Evolutionary conservation across 2,329 filamentous ascomycete species (phyloP).

Genomic region (Microsporum ferrugineum): DNA sequence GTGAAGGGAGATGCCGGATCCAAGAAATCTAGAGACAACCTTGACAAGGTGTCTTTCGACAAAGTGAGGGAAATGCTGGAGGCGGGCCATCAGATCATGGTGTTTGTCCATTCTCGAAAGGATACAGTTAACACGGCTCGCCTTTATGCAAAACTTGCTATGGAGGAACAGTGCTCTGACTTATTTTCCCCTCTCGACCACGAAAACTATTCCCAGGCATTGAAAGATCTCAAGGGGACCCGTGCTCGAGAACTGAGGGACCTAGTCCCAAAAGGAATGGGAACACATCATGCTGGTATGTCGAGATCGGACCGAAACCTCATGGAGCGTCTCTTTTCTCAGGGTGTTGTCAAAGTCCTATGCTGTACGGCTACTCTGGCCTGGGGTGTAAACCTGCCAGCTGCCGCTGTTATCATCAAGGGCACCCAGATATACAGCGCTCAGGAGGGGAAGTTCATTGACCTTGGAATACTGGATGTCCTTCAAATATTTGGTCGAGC

Average conservation of each 20-base stretch:
- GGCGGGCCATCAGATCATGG: slow-evolving; percentile 93
- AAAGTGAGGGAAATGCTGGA: slow-evolving; percentile 92
- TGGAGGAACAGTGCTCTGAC: slow-evolving; percentile 65
- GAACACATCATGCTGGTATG: slow-evolving; percentile 96
- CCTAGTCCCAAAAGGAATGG: slow-evolving; percentile 77
- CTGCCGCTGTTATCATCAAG: slow-evolving; percentile 94
- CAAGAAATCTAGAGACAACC: slow-evolving; percentile 73
- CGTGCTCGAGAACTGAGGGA: slow-evolving; percentile 81
- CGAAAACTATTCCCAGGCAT: slow-evolving; percentile 65
- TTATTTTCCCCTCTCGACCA: slow-evolving; percentile 73
- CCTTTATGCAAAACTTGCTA: slow-evolving; percentile 73
- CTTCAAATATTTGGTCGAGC: slow-evolving; percentile 97
- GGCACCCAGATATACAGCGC: slow-evolving; percentile 95
- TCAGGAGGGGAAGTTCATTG: slow-evolving; percentile 91
- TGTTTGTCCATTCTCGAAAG: slow-evolving; percentile 93
- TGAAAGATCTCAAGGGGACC: slow-evolving; percentile 74
- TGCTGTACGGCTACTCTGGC: slow-evolving; percentile 97
- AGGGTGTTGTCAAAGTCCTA: slow-evolving; percentile 90
- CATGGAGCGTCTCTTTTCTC: slow-evolving; percentile 83
- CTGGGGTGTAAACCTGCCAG: slow-evolving; percentile 97
- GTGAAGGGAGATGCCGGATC: slow-evolving; percentile 61
- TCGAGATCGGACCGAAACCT: slow-evolving; percentile 84
- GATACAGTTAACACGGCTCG: slow-evolving; percentile 85
- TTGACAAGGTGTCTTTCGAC: slow-evolving; percentile 79
- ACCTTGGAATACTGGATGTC: slow-evolving; percentile 91